These are phyloP conservation scores for Kwoniella shivajii DNA, from an alignment of 1,284 basidiomycete species.

Conservation along the genomic window DNA sequence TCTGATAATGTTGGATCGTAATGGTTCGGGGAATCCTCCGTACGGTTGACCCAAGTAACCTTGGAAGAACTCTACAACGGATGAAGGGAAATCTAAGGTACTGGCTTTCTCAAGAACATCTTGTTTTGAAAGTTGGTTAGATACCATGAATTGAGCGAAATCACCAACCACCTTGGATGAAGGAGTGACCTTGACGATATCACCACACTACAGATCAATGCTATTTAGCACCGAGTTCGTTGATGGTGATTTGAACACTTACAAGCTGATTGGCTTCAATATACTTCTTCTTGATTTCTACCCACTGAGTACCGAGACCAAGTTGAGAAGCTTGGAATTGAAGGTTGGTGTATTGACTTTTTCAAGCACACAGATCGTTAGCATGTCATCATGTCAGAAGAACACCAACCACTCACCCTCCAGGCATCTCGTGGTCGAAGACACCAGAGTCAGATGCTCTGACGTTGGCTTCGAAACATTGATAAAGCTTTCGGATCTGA, in stretches of 20 bases:
- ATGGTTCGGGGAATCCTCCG: slow-evolving; percentile 97
- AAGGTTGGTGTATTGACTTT: slow-evolving; percentile 82
- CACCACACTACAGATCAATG: slow-evolving; percentile 72
- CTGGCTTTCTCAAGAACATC: slow-evolving; percentile 86
- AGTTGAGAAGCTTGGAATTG: slow-evolving; percentile 99
- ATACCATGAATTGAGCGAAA: slow-evolving; percentile 99
- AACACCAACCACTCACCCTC: slow-evolving; percentile 61
- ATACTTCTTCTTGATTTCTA: slow-evolving; percentile 98
- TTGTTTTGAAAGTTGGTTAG: slow-evolving; percentile 83
- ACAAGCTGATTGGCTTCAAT: slow-evolving; percentile 93
- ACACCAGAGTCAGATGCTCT: slow-evolving; percentile 95
- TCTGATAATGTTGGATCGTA: slow-evolving; percentile 88
- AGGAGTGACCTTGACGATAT: slow-evolving; percentile 99
- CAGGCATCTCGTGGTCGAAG: slow-evolving; percentile 99
- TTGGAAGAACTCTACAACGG: slow-evolving; percentile 95
- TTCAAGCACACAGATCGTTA: neutral
- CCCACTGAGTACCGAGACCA: slow-evolving; percentile 96
- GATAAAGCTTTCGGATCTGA: slow-evolving; percentile 92
- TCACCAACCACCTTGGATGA: slow-evolving; percentile 99
- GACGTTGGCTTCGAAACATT: slow-evolving; percentile 98
- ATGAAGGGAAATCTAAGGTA: slow-evolving; percentile 94
- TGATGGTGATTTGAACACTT: slow-evolving; percentile 38
- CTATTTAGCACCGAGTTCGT: slow-evolving; percentile 1
- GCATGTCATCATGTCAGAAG: neutral
- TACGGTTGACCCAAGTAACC: slow-evolving; percentile 96